Base-by-base conservation (phyloP, 495 filamentous ascomycete species). In the Penicillium desertorum region DNA sequence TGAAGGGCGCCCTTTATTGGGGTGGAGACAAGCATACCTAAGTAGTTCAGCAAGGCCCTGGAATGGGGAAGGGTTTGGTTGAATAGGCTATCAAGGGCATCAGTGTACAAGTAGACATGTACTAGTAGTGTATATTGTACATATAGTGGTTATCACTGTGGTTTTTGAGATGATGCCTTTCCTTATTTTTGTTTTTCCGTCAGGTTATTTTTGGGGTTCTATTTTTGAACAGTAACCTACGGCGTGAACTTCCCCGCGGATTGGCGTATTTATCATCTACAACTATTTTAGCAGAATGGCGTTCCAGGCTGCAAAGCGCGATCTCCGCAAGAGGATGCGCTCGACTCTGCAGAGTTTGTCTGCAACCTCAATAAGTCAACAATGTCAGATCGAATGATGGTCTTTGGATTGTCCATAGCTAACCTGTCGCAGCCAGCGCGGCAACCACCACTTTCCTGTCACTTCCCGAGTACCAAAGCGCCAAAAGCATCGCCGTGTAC, bases 401-500 rank as follows among this genome's bases (percentile, higher is more conserved):
- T 23, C 43, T 51, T 19, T 37, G 1, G 5, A 20, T 3, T 46
- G 30, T 34, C 5, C 16, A 12, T 10, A 19, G 1, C 70, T 70
- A 45, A 72, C 53, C 11, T 12, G 51, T 39, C 58, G 39, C 66
- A 93, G 90, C 89, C 55, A 62, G 69, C 50, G 71, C 70, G 55
- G 84, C 85, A 4, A 80, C 80, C 50, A 79, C 79, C 48, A 76
- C 77, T 11, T 68, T 96, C 30, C 71, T 85, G n/a, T 74, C 80
- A 16, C 68, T 85, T 46, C 74, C 83, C 11, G 81, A 86, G 58
- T 97, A 95, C 64, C 76, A 79, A 37, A 76, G 82, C 43, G 91
- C 92, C 29, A 81, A 81, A 55, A 79, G 85, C 25, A 82, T 98
- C 60, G 88, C 91, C 53, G 80, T 98, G 27, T 98, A 95, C 69